Conservation (phyloP, 192 early-diverging fungal genomes). For the Irineochytrium annulatum region DNA sequence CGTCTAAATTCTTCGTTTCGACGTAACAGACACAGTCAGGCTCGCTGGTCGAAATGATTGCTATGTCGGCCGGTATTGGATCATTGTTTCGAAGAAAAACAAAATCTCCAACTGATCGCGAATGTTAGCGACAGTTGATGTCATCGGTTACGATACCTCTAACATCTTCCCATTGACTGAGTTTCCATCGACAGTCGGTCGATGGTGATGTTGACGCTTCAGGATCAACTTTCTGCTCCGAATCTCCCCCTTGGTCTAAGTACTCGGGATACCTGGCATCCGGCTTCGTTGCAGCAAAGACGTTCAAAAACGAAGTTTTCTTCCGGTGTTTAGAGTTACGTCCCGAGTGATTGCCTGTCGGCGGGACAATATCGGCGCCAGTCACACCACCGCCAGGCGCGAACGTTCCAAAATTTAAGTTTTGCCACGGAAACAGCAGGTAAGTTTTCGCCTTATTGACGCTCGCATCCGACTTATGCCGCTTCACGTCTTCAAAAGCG, state of each 20-base stretch:
- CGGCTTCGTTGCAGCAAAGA: too few species aligned
- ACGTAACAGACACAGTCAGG: constrained; percentile 75
- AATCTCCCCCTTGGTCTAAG: too few species aligned
- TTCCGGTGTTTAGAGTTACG: too few species aligned
- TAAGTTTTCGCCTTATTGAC: constrained; percentile 72
- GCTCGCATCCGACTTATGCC: constrained; percentile 77
- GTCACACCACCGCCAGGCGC: too few species aligned
- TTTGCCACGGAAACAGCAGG: constrained; percentile 54
- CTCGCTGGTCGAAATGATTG: constrained; percentile 76
- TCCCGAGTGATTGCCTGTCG: too few species aligned
- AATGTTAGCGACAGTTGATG: too few species aligned
- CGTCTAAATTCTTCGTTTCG: constrained; percentile 94
- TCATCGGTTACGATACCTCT: constrained; percentile 1
- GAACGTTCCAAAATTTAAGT: constrained; percentile 55
- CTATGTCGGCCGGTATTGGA: constrained; percentile 76
- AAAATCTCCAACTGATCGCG: constrained; percentile 86
- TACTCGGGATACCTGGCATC: too few species aligned
- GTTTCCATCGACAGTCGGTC: constrained; percentile 34
- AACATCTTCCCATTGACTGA: constrained; percentile 39
- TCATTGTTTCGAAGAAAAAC: constrained; percentile 78
- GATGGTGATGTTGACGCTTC: constrained; percentile 59
- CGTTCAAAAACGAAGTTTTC: too few species aligned
- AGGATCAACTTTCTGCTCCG: neutral
- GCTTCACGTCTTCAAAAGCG: constrained; percentile 80
- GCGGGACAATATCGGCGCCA: too few species aligned